phyloP scores from a whole-genome alignment of 805 yeast species.

The Saccharomycodes ludwigii region DNA sequence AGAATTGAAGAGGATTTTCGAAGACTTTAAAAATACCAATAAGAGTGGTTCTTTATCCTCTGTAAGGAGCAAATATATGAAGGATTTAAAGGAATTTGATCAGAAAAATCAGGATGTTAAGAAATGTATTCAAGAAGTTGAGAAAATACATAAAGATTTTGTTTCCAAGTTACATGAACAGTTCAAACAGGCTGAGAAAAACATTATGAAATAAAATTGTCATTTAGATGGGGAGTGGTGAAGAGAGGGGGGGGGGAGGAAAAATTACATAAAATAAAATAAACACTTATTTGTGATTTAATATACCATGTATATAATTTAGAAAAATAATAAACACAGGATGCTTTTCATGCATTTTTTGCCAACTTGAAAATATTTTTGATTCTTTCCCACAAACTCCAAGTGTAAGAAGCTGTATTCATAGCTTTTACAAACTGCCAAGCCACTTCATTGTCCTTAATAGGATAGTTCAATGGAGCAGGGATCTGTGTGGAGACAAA shows the following conservation, averaged over 20 bases:
- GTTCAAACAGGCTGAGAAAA: conserved; percentile 44
- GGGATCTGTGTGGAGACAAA: conserved; percentile 79
- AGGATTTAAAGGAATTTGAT: conserved; percentile 37
- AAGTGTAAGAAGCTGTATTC: conserved; percentile 76
- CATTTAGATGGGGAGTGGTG: no score
- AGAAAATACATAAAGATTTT: conserved; percentile 56
- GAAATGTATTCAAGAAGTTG: conserved; percentile 48
- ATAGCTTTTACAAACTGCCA: conserved; percentile 80
- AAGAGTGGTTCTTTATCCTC: conserved; percentile 39
- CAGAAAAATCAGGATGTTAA: conserved; percentile 44
- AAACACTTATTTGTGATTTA: no score
- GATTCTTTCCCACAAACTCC: conserved; percentile 54
- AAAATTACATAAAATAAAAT: no score
- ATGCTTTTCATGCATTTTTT: no score
- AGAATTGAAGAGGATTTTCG: conserved; percentile 53
- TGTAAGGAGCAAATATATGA: conserved; percentile 46
- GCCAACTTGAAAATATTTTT: conserved; percentile 44
- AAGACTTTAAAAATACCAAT: conserved; percentile 43
- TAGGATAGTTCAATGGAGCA: conserved; percentile 83
- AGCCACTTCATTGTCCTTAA: conserved; percentile 64
- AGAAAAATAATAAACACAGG: no score
- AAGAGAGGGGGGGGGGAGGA: no score
- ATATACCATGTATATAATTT: no score
- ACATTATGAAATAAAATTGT: conserved; percentile 18
- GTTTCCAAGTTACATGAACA: conserved; percentile 42